phyloP scores from a whole-genome alignment of 2,329 filamentous ascomycete genomes.

The Dactylellina drechsleri region DNA sequence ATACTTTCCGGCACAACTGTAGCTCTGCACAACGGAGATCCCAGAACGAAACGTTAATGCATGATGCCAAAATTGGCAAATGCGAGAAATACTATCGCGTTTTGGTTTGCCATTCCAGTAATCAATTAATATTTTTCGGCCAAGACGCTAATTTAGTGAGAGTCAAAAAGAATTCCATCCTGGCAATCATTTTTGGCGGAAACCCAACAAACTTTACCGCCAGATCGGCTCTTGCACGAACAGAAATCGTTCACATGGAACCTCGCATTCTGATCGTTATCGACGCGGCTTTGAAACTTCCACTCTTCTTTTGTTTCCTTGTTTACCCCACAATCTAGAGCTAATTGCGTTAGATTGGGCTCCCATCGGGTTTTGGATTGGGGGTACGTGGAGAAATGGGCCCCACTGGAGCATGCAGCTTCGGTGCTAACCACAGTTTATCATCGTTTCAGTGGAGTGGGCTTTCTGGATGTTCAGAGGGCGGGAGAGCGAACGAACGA shows the following conservation, averaged over 20 bases:
- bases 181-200: not conserved
- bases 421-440: not conserved
- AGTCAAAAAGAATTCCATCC: not conserved
- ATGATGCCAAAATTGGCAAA: too few relatives aligned
- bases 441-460: too few relatives aligned
- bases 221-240: slow-evolving; percentile 39
- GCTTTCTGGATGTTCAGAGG: too few relatives aligned
- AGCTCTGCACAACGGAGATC: too few relatives aligned
- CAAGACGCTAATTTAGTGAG: too few relatives aligned
- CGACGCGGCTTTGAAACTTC: slow-evolving; percentile 6
- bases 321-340: slow-evolving; percentile 47
- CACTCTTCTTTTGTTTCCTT: not conserved
- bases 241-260: slow-evolving; percentile 32
- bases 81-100: too few relatives aligned
- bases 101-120: too few relatives aligned
- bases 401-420: not conserved
- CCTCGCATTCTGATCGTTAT: slow-evolving; percentile 12
- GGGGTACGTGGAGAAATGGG: too few relatives aligned
- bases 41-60: too few relatives aligned
- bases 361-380: slow-evolving; percentile 4
- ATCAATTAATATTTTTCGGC: too few relatives aligned
- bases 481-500: not conserved
- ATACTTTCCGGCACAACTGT: too few relatives aligned
- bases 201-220: slow-evolving; percentile 19
- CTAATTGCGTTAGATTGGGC: slow-evolving; percentile 9